Evolutionary conservation across 495 filamentous ascomycete genomes (phyloP), one percentile per base, ranked within the genome.

Genomic region (Chlorociboria aeruginascens): DNA sequence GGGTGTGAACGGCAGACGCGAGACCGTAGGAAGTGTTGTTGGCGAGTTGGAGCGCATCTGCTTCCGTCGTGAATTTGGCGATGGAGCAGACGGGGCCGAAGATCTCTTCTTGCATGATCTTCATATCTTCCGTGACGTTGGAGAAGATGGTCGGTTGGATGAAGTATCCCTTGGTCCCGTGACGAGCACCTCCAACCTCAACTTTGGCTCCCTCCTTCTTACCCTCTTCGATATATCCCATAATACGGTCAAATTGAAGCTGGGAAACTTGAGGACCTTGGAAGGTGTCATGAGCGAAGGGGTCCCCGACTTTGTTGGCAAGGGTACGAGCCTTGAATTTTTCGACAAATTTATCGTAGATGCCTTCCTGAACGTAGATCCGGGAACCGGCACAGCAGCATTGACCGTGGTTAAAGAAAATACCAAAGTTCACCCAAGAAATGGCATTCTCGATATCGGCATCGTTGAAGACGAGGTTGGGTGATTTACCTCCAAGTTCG

Each of bases 381-480:
- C 90, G 85, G 48, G 89, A 94, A 57, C 90, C 90, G 55, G 90
- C 90, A 62, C 89, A 96, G 83, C 90, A 97, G 81, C 83, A 89
- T 70, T 97, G 92, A 62, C 90, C 90, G 72, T 97, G 92, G 78
- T 97, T 97, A 76, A 75, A 97, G 83, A 87, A 97, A 63, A 97
- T 95, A 64, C 90, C 90, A 50, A 92, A 95, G 83, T 97, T 97
- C 65, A 90, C 85, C 90, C 90, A 97, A 13, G 82, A 86, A 68
- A 97, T 89, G 51, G 90, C 89, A 62, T 95, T 83, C 58, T 96
- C 89, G 58, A 97, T 89, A 61, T 97, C 81, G 46, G 90, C 90
- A 59, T 97, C 90, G 60, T 90, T 73, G 69, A 97, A 96, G 63
- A 97, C 80, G 52, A 97, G 95, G 76, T 97, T 97, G 53, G 90